Evolutionary conservation across 2,329 filamentous ascomycete genomes (phyloP), one percentile per base, ranked within the genome.

Genomic region (Botrytis pseudocinerea): DNA sequence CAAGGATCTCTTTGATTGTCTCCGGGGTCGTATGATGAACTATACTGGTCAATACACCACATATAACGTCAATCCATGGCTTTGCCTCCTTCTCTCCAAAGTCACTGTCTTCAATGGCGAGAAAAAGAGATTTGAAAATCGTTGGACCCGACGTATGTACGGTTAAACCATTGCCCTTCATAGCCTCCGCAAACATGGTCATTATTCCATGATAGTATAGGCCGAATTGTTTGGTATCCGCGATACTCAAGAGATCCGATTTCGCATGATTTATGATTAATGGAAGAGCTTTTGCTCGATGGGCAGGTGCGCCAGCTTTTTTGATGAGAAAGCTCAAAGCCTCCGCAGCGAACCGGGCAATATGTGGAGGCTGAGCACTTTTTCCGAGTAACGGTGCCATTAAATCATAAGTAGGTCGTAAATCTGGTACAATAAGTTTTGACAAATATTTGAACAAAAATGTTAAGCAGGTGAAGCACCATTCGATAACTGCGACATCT

Each of bases 401-500:
- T 70, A 96, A 89, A 79, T 93, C 89, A 80, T 94, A 95, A 2
- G 97, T 91, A 64, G 95, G 94, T 75, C 93, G 87, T 75, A 99
- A 83, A 80, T 99, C 93, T 6, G 94, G 92, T 0, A 96, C 92
- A 35, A 99, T 83, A 0, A 98, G 87, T 76, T 93, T 91, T 2
- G 94, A 97, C 8, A 99, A 88, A 80, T 98, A 98, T 81, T 99
- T 99, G 88, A 99, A 98, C 59, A 98, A 86, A 86, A 97, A 99
- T 63, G 96, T 94, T 72, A 99, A 86, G 78, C 93, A 95, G 20
- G 92, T 94, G 83, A 99, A 99, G 69, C 93, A 95, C 95, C 95
- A 98, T 83, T 99, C 96, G 69, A 98, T 93, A n/a, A 97, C 94
- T 76, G 95, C 93, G 40, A 93, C 91, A 79, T 93, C 92, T 73